Evolutionary conservation across 345 rosid genomes (phyloP).

Genomic region (Acer negundo): DNA sequence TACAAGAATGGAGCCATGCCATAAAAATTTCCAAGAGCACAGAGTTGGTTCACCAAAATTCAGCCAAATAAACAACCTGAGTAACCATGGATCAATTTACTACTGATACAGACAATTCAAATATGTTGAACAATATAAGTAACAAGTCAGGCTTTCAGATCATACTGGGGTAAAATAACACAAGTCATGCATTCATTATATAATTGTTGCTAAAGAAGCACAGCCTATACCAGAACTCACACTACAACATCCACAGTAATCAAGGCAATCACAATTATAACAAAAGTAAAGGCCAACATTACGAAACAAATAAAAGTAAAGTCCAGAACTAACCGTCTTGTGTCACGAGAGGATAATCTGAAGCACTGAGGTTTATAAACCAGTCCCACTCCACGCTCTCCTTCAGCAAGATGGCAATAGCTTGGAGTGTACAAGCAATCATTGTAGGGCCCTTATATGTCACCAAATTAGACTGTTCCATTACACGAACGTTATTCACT

Average conservation of each 20-base stretch:
- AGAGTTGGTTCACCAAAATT: background rate
- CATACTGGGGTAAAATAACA: background rate
- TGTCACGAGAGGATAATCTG: constrained; percentile 90
- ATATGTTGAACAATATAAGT: background rate
- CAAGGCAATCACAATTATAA: background rate
- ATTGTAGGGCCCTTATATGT: constrained; percentile 95
- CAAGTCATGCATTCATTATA: background rate
- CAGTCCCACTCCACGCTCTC: constrained; percentile 95
- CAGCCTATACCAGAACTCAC: background rate
- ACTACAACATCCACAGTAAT: background rate
- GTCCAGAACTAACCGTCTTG: constrained; percentile 76
- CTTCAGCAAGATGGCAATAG: constrained; percentile 73
- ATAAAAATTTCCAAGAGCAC: constrained; percentile 1
- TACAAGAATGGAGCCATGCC: background rate
- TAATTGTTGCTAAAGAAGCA: background rate
- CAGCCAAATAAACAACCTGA: constrained; percentile 1
- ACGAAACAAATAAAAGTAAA: constrained; percentile 10
- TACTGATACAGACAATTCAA: background rate
- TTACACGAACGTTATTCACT: constrained; percentile 86
- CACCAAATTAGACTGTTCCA: constrained; percentile 89
- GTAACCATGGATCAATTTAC: constrained; percentile 1
- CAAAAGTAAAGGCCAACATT: constrained; percentile 1
- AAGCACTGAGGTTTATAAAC: constrained; percentile 93
- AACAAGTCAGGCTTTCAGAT: constrained; percentile 4
- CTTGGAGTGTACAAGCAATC: constrained; percentile 93